Percentiles rank a stretch among this genome's conserved stretches.
phyloP scores from a whole-genome alignment of 1,284 basidiomycete genomes.

The Somion occarium region DNA sequence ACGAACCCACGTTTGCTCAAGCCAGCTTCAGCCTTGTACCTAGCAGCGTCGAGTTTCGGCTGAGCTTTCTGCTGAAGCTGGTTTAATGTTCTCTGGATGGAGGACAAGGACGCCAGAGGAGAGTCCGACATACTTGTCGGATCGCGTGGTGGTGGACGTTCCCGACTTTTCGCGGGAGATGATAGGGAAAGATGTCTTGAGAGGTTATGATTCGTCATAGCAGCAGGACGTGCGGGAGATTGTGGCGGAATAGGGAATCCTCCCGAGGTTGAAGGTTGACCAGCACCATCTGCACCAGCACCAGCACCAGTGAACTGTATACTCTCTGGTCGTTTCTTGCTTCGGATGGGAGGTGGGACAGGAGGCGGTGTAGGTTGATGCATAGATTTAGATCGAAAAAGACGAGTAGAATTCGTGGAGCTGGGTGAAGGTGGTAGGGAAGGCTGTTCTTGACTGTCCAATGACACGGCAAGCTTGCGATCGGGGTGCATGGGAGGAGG shows the following conservation, averaged over 20 bases:
- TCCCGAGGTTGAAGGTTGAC: neutral
- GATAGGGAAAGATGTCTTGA: conserved; percentile 8
- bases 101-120: conserved; percentile 21
- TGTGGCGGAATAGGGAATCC: conserved; percentile 12
- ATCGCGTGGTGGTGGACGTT: conserved; percentile 13
- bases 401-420: conserved; percentile 22
- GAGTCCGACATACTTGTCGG: conserved; percentile 18
- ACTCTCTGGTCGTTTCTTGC: conserved; percentile 55
- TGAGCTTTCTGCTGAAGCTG: conserved; percentile 18
- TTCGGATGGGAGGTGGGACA: conserved; percentile 37
- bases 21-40: conserved; percentile 69
- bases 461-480: conserved; percentile 32
- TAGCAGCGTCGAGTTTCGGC: conserved; percentile 43
- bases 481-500: conserved; percentile 58
- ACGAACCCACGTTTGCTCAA: conserved; percentile 56
- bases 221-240: conserved; percentile 13
- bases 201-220: neutral
- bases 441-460: conserved; percentile 15
- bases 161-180: conserved; percentile 7
- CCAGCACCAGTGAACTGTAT: conserved; percentile 39
- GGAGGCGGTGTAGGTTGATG: conserved; percentile 43
- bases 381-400: conserved; percentile 53
- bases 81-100: conserved; percentile 43
- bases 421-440: conserved; percentile 22
- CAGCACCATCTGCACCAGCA: too few species aligned